These are phyloP conservation scores for Ambrosia trifida DNA, from an alignment of 129 eudicot species.

Conservation along the genomic window DNA sequence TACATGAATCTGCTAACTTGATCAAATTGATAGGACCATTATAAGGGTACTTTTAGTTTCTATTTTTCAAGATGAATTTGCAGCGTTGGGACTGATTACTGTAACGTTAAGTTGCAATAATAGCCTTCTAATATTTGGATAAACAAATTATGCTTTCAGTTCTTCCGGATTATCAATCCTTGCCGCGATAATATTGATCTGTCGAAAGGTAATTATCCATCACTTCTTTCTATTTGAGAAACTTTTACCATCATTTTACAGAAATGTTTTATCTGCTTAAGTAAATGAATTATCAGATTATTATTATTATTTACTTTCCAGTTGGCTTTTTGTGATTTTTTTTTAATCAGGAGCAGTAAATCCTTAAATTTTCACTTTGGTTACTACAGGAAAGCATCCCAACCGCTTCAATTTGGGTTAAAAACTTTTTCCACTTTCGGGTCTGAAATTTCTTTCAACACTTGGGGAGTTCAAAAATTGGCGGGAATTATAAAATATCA, in stretches of 20 bases:
- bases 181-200: neutral
- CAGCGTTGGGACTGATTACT: neutral
- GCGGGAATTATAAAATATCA: neutral
- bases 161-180: neutral
- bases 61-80: neutral
- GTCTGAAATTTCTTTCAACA: neutral
- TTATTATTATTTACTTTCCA: neutral
- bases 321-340: neutral
- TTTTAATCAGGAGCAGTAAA: no score
- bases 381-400: neutral
- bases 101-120: conserved; percentile 1
- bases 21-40: neutral
- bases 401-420: neutral
- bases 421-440: neutral
- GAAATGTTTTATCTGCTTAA: neutral
- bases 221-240: neutral
- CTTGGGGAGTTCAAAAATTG: neutral
- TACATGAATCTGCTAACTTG: conserved; percentile 12
- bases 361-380: no score
- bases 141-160: neutral
- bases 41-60: neutral
- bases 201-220: neutral
- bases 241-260: neutral
- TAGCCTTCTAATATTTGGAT: neutral
- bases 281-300: neutral